Evolutionary conservation across 495 filamentous ascomycete genomes (phyloP).

Genomic region (Talaromyces wortmannii): DNA sequence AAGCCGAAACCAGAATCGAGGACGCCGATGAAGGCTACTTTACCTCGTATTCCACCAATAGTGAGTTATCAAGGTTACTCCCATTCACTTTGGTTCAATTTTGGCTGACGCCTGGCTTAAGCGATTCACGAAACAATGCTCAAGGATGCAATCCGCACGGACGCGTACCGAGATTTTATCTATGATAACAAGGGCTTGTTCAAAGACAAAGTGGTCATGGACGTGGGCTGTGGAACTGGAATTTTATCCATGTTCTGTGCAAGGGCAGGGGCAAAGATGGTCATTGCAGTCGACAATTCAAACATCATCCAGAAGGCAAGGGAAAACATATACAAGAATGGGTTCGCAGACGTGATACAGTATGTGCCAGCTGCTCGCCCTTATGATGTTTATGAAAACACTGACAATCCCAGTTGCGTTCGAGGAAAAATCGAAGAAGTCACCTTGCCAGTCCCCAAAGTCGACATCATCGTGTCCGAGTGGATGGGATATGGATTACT

Average conservation of each 20-base stretch:
- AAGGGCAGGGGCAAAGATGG: constrained; percentile 79
- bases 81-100: not conserved
- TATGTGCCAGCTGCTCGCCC: constrained; percentile 18
- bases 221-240: constrained; percentile 88
- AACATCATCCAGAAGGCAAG: constrained; percentile 84
- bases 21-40: constrained; percentile 64
- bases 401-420: constrained; percentile 38
- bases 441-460: constrained; percentile 66
- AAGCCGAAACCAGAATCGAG: constrained; percentile 16
- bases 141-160: constrained; percentile 63
- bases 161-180: constrained; percentile 64
- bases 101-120: constrained; percentile 16
- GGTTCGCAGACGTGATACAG: constrained; percentile 72
- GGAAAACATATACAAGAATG: constrained; percentile 78
- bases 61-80: constrained; percentile 28
- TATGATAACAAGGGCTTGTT: constrained; percentile 86
- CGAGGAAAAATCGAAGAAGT: constrained; percentile 94
- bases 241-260: constrained; percentile 95
- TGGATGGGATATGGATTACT: constrained; percentile 97
- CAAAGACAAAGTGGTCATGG: constrained; percentile 82
- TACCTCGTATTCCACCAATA: constrained; percentile 71
- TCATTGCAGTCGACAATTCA: constrained; percentile 91
- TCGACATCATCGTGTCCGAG: constrained; percentile 93
- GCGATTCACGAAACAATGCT: constrained; percentile 93
- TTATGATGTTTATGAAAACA: constrained; percentile 6